Evolutionary conservation across 2,329 filamentous ascomycete genomes (phyloP), one percentile per base, ranked within the genome.

Genomic region (Cladosporium sp.): DNA sequence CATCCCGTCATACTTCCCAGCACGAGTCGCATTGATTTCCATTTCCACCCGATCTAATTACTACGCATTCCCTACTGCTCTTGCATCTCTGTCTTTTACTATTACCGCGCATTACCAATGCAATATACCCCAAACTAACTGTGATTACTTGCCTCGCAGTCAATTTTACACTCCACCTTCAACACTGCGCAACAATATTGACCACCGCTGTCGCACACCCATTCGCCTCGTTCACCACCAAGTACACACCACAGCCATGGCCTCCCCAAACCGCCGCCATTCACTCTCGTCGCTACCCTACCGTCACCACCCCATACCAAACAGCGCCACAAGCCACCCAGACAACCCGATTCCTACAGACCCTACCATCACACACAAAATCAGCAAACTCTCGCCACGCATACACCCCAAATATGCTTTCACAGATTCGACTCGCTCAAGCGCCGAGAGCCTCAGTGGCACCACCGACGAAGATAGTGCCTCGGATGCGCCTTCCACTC

Each of bases 331-430:
- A 53, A 82, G 80, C 55, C 80, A 82, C 68, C 80, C 81, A 0
- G 68, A 80, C 72, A 78, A 82, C 67, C 80, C 81, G 1, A 80
- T 83, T 21, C 80, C 81, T 52, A 71, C 68, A 49, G 80, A 82
- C 68, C 81, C 81, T 23, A 56, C 57, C 28, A 40, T 49, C 40
- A 37, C 52, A 46, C 59, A 62, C 49, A 62, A 57, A 37, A 55
- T 57, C 33, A 52, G 29, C 44, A 59, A 55, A 40, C 50, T 65
- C 44, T 56, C 64, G 29, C 58, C 64, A 28, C 57, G 37, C n/a
- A 28, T 62, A 26, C 29, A 49, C 31, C 57, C 64, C 8, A 59
- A 62, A 35, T 62, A 57, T 40, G 59, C 56, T 23, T 10, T 65
- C 35, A 50, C 67, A 7, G 69, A 66, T 65, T 69, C 72, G 33